These are phyloP conservation scores for Naegleria lovaniensis DNA, from an alignment of 208 protist species.

Conservation along the genomic window DNA sequence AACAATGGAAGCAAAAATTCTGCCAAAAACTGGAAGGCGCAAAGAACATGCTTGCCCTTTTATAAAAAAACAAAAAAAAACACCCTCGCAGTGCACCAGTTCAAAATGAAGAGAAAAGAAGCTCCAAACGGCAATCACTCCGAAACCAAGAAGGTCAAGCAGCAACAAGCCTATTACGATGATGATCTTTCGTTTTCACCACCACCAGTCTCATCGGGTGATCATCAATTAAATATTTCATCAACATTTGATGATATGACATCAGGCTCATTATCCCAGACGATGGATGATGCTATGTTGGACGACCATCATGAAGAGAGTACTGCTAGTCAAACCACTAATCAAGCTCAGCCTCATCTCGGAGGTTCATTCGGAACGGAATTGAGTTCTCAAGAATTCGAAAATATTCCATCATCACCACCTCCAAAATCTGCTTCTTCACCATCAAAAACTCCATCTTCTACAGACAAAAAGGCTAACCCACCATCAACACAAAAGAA, in stretches of 20 bases:
- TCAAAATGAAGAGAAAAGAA: background rate
- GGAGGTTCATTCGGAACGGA: background rate
- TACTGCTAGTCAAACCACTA: background rate
- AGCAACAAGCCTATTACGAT: background rate
- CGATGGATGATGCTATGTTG: background rate
- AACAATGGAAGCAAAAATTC: too few species aligned
- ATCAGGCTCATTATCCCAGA: background rate
- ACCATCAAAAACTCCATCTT: background rate
- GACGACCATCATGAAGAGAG: background rate
- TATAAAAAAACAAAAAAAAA: too few species aligned
- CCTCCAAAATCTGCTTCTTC: background rate
- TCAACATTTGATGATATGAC: background rate
- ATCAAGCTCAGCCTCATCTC: background rate
- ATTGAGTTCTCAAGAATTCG: background rate
- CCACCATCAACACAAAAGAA: background rate
- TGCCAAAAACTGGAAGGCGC: too few species aligned
- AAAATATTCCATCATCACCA: background rate
- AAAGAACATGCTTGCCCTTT: too few species aligned
- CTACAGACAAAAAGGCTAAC: background rate
- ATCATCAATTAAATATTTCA: background rate
- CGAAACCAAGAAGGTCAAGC: background rate
- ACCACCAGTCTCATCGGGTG: background rate
- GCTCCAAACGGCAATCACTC: background rate
- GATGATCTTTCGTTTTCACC: background rate
- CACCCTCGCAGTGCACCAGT: too few species aligned